Base-by-base conservation (phyloP, 805 yeast species). In the Lachancea dasiensis region DNA sequence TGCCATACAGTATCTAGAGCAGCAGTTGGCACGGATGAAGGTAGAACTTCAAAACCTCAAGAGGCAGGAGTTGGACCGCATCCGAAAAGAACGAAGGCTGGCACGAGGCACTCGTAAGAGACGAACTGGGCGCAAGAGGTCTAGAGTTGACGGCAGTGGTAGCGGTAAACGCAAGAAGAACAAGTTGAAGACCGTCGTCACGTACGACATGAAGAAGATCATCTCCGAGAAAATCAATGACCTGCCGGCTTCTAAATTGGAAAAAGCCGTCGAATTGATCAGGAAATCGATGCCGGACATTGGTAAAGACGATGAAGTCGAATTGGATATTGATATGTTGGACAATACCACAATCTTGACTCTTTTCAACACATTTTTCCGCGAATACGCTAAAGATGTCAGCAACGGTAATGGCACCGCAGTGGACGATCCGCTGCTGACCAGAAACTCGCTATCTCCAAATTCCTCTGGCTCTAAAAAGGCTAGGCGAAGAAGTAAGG, bases 131-230 rank as follows among this genome's bases (percentile, higher is more conserved):
- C 67, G 65, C 46, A 70, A 63, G 55, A 64, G 62, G 49, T 30
- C 52, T 14, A 61, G 62, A 44, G 32, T 35, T 7, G 35, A 39
- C 6, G 24, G 33, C 15, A 30, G 21, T 21, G 38, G 38, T 22
- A 17, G 22, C 23, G 52, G 52, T 29, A 43, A 32, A n/a, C 38
- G 39, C 16, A 39, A 40, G 46, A 51, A 53, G 50, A 48, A 63
- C 48, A 40, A 63, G 44, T 48, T 51, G 41, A 58, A 48, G 38
- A 52, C 54, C n/a, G 61, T 60, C 10, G 86, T 90, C 37, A 85
- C 96, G 0, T 92, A 86, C 58, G 97, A 89, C 55, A 90, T 90
- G 97, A 92, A 92, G 73, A 85, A 86, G 58, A 92, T 86, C 59
- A 79, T 92, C 41, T 77, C 87, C 39, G 97, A 87, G 55, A 79